These are phyloP conservation scores for Suillus variegatus DNA, from an alignment of 768 basidiomycete species.

Conservation along the genomic window DNA sequence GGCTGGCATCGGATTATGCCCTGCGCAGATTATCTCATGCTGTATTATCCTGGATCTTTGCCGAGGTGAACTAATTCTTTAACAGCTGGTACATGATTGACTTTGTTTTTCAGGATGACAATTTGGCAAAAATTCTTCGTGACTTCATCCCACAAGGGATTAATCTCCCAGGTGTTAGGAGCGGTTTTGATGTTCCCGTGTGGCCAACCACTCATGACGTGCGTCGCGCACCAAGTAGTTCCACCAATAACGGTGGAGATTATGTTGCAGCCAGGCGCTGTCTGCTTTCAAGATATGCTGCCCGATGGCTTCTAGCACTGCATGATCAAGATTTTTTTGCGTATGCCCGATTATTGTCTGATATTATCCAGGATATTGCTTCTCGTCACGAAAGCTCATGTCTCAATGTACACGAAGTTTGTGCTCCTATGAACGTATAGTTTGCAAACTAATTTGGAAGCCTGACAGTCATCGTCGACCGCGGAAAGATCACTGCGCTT, in stretches of 20 bases:
- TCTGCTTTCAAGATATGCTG: slow-evolving; percentile 56
- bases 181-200: slow-evolving; percentile 40
- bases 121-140: slow-evolving; percentile 63
- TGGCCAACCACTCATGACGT: slow-evolving; percentile 51
- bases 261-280: slow-evolving; percentile 63
- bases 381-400: slow-evolving; percentile 4
- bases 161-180: slow-evolving; percentile 65
- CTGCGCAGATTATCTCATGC: slow-evolving; percentile 58
- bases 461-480: slow-evolving; percentile 7
- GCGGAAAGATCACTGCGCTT: slow-evolving; percentile 49
- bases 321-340: slow-evolving; percentile 58
- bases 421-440: neutral
- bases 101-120: slow-evolving; percentile 53
- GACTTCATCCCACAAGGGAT: slow-evolving; percentile 63
- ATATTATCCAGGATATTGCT: slow-evolving; percentile 51
- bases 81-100: neutral
- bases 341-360: slow-evolving; percentile 57
- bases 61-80: slow-evolving; percentile 50
- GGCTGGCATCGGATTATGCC: slow-evolving; percentile 71
- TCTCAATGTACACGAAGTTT: neutral
- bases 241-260: slow-evolving; percentile 64
- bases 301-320: slow-evolving; percentile 69
- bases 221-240: slow-evolving; percentile 38
- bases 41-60: slow-evolving; percentile 69
- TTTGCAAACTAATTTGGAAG: neutral